phyloP scores from a whole-genome alignment of 2,329 filamentous ascomycete species.

The Neocucurbitaria cava region DNA sequence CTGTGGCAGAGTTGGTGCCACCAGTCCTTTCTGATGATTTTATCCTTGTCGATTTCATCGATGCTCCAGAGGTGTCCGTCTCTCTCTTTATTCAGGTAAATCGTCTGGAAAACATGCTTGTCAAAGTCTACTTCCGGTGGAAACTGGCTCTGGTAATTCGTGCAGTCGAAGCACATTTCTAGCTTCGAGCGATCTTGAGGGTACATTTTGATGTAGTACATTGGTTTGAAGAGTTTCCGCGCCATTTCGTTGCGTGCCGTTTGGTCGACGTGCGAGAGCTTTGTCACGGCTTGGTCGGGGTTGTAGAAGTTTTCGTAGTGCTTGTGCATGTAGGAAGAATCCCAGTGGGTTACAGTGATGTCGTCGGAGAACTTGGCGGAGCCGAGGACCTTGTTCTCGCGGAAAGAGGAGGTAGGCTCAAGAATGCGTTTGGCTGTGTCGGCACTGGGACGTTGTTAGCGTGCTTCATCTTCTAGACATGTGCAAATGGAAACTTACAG shows the following conservation, averaged over 20 bases:
- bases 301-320: constrained; percentile 71
- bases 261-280: constrained; percentile 53
- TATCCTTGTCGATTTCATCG: constrained; percentile 64
- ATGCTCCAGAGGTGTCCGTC: constrained; percentile 65
- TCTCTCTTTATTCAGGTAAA: constrained; percentile 67
- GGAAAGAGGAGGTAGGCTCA: constrained; percentile 63
- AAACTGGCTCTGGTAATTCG: constrained; percentile 78
- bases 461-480: not conserved
- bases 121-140: constrained; percentile 61
- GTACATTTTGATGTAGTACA: constrained; percentile 72
- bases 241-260: constrained; percentile 53
- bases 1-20: constrained; percentile 72
- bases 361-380: constrained; percentile 74
- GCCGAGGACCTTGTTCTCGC: constrained; percentile 72
- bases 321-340: constrained; percentile 69
- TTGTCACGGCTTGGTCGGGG: constrained; percentile 53
- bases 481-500: constrained; percentile 41
- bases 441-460: constrained; percentile 41
- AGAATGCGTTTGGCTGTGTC: constrained; percentile 67
- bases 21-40: constrained; percentile 70
- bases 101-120: constrained; percentile 73
- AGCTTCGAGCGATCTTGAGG: constrained; percentile 61
- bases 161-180: constrained; percentile 74
- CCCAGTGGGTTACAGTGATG: constrained; percentile 73
- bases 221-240: constrained; percentile 64